Percentiles rank a stretch among this genome's conserved stretches.
Evolutionary conservation across 371 early-diverging fungal genomes (phyloP).

Genomic region (Batkoa obscura): DNA sequence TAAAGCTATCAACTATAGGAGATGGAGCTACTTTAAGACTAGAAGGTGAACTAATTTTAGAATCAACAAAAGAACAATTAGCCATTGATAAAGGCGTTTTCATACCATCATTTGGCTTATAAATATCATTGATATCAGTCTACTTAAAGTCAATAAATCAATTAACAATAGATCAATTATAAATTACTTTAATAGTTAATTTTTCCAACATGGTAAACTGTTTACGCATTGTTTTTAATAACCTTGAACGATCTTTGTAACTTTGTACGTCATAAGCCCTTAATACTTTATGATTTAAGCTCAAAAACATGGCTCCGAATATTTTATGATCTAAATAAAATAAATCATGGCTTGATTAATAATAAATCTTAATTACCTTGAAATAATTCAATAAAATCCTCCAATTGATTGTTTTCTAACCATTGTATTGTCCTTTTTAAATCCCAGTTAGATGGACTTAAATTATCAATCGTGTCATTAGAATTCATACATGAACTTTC

Average conservation of each 20-base stretch:
- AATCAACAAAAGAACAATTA: background rate
- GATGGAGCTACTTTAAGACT: background rate
- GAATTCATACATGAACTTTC: background rate
- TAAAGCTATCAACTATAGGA: background rate
- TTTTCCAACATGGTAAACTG: background rate
- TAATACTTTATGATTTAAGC: constrained; percentile 5
- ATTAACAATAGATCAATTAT: background rate
- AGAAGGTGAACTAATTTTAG: background rate
- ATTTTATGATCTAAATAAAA: constrained; percentile 1
- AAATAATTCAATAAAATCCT: constrained; percentile 1
- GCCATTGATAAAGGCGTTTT: background rate
- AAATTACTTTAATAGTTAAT: background rate
- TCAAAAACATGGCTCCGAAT: background rate
- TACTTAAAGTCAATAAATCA: background rate
- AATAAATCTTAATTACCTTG: background rate
- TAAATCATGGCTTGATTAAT: background rate
- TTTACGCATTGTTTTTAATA: background rate
- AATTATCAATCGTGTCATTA: background rate
- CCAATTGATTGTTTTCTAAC: constrained; percentile 1
- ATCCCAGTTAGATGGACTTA: constrained; percentile 1
- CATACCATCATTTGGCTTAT: no score
- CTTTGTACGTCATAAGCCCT: background rate
- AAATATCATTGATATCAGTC: background rate
- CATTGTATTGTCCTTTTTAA: background rate
- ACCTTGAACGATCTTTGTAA: constrained; percentile 1